These are phyloP conservation scores for Lomentospora prolificans DNA, from an alignment of 2,329 filamentous ascomycete genomes.

Conservation along the genomic window DNA sequence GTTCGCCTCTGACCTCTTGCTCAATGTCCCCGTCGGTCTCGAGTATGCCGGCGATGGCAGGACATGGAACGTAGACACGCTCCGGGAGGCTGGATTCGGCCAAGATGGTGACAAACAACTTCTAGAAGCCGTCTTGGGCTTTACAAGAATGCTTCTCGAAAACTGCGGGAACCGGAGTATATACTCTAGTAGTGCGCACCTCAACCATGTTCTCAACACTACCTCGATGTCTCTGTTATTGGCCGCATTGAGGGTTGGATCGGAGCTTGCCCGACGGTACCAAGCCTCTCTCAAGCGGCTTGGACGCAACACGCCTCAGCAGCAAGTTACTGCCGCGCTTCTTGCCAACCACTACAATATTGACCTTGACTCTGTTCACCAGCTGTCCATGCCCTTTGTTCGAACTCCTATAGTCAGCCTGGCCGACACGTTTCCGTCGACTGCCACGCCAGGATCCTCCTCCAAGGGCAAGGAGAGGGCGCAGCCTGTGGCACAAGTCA, in stretches of 20 bases:
- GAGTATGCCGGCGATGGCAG: conserved; percentile 35
- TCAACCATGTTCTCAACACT: conserved; percentile 83
- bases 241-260: conserved; percentile 67
- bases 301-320: conserved; percentile 24
- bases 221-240: conserved; percentile 72
- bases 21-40: conserved; percentile 45
- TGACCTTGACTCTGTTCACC: conserved; percentile 70
- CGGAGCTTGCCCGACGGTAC: conserved; percentile 85
- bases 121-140: conserved; percentile 69
- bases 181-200: conserved; percentile 83
- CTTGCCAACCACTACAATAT: conserved; percentile 79
- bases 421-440: conserved; percentile 38
- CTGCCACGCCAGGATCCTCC: conserved; percentile 40
- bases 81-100: conserved; percentile 53
- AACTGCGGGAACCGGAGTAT: conserved; percentile 96
- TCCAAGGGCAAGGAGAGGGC: conserved; percentile 70
- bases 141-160: conserved; percentile 80
- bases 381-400: conserved; percentile 71
- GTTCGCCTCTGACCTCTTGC: conserved; percentile 58
- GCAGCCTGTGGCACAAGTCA: conserved; percentile 19
- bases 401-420: conserved; percentile 53
- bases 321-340: conserved; percentile 60
- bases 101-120: conserved; percentile 72
- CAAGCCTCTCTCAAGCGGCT: conserved; percentile 77
- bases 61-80: conserved; percentile 32